Percentiles rank a stretch among this genome's conserved stretches.
phyloP scores from a whole-genome alignment of 441 rosid genomes.

The Populus hybrid region DNA sequence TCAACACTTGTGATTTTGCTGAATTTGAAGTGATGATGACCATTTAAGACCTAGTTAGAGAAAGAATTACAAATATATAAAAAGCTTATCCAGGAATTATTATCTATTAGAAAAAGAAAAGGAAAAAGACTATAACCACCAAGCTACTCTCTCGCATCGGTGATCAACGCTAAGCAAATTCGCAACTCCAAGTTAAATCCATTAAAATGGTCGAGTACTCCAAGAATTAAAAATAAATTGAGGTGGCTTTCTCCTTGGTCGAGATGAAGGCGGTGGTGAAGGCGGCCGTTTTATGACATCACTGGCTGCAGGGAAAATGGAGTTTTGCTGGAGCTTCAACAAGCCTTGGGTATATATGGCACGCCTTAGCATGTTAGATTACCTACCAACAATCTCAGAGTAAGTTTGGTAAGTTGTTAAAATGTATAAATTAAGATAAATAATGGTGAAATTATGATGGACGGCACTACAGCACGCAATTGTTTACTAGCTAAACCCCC shows the following conservation, averaged over 20 bases:
- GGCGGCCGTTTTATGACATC: neutral
- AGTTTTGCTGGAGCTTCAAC: neutral
- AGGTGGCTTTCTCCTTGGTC: too few species aligned
- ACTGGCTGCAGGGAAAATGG: neutral
- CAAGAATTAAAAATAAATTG: too few species aligned
- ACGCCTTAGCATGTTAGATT: conserved; percentile 3
- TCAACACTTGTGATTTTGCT: too few species aligned
- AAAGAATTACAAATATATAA: neutral
- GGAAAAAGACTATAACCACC: too few species aligned
- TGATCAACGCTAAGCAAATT: too few species aligned
- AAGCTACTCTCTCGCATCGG: too few species aligned
- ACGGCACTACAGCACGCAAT: conserved; percentile 8
- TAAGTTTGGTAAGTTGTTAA: conserved; percentile 10
- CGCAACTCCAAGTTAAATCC: too few species aligned
- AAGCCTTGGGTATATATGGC: neutral
- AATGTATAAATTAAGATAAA: neutral
- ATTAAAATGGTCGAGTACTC: too few species aligned
- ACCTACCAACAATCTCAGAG: conserved; percentile 25
- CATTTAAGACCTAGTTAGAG: too few species aligned
- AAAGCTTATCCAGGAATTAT: neutral
- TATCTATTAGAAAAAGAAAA: too few species aligned
- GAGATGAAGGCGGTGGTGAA: neutral
- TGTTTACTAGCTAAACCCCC: neutral
- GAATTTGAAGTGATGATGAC: too few species aligned
- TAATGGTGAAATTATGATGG: conserved; percentile 17